A percentile compares a stretch with the other conserved stretches of the same genome.
Conservation (phyloP, 228 moss, liverwort and hornwort species). For the Sphagnum fallax region DNA sequence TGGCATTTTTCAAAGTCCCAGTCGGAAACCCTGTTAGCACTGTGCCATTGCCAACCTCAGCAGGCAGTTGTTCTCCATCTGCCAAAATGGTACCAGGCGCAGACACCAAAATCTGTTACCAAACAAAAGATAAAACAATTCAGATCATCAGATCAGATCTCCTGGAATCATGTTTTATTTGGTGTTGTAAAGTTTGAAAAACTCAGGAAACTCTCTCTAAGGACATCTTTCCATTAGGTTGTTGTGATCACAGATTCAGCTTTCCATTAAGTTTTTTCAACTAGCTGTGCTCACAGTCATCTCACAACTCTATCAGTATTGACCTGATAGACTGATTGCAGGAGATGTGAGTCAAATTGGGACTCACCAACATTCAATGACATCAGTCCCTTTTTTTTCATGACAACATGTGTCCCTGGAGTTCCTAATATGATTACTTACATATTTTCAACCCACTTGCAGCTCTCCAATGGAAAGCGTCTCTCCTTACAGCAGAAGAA, state of each 20-base stretch:
- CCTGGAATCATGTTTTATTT: not conserved
- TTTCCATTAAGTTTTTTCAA: not conserved
- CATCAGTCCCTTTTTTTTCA: too few species aligned
- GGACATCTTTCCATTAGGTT: too few species aligned
- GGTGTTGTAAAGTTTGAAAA: not conserved
- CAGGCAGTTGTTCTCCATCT: constrained; percentile 24
- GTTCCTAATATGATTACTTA: too few species aligned
- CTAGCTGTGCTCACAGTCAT: not conserved
- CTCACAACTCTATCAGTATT: too few species aligned
- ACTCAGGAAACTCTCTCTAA: not conserved
- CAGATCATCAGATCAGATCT: not conserved
- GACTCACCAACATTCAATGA: too few species aligned
- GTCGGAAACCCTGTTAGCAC: constrained; percentile 19
- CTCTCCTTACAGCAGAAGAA: too few species aligned
- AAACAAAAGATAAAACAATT: not conserved
- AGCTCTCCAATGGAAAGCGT: too few species aligned
- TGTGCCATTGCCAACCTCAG: constrained; percentile 53
- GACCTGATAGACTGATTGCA: too few species aligned
- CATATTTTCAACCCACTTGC: too few species aligned
- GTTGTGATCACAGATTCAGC: too few species aligned
- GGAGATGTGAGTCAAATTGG: too few species aligned
- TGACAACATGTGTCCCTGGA: too few species aligned
- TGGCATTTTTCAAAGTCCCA: constrained; percentile 34
- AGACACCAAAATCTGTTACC: constrained; percentile 34
- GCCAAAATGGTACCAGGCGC: constrained; percentile 11